A percentile compares a stretch with the other conserved stretches of the same genome.
These are phyloP conservation scores for Hibiscus mutabilis DNA, from an alignment of 345 rosid genomes.

Conservation along the genomic window DNA sequence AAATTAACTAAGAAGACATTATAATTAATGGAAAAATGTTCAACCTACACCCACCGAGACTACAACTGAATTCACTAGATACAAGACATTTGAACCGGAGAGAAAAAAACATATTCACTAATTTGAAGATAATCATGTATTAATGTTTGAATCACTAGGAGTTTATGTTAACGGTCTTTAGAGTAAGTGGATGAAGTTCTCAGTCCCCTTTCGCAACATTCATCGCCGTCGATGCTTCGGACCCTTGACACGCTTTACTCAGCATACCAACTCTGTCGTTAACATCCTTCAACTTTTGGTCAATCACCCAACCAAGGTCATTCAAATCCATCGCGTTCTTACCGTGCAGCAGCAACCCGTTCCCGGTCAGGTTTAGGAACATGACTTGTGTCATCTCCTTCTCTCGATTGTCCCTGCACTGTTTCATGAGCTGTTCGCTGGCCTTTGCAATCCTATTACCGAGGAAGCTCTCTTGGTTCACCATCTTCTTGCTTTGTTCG, in stretches of 20 bases:
- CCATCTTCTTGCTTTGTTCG: constrained; percentile 28
- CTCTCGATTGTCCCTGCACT: constrained; percentile 22
- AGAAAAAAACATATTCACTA: too few relatives aligned
- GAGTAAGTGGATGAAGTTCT: too few relatives aligned
- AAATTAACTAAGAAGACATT: too few relatives aligned
- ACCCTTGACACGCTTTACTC: neutral
- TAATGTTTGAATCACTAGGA: too few relatives aligned
- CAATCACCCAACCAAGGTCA: neutral
- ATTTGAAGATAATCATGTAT: too few relatives aligned
- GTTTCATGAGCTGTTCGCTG: neutral
- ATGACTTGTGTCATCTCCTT: constrained; percentile 17
- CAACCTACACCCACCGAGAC: too few relatives aligned
- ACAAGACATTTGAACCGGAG: too few relatives aligned
- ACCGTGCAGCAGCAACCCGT: neutral
- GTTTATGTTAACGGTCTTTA: too few relatives aligned
- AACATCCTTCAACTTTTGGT: neutral
- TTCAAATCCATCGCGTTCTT: constrained; percentile 8
- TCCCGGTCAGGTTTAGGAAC: constrained; percentile 17
- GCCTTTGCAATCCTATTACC: constrained; percentile 12
- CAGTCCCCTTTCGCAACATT: neutral
- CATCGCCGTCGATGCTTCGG: neutral
- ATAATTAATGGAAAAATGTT: too few relatives aligned
- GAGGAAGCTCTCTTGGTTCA: constrained; percentile 26
- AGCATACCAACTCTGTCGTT: neutral
- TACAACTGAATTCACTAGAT: too few relatives aligned